A percentile compares a stretch with the other conserved stretches of the same genome.
Evolutionary conservation across 129 eudicot species (phyloP).

Genomic region (Chrysanthemum makinoi): DNA sequence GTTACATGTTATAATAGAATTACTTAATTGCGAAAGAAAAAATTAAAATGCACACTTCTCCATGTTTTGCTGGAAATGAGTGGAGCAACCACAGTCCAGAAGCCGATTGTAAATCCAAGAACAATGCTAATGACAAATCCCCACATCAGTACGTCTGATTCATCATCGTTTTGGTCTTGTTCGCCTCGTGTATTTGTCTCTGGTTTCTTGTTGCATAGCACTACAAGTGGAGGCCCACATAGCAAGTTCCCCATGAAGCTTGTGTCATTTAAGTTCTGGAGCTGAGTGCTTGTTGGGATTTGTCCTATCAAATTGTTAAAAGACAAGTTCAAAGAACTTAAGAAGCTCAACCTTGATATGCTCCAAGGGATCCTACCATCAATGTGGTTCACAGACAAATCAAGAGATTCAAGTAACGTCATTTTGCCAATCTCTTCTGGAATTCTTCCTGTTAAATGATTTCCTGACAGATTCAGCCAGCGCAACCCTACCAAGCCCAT

Average conservation of each 20-base stretch:
- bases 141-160: slow-evolving; percentile 12
- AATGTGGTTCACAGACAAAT: slow-evolving; percentile 33
- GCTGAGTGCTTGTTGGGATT: slow-evolving; percentile 30
- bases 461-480: slow-evolving; percentile 34
- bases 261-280: slow-evolving; percentile 16
- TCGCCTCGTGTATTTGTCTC: neutral
- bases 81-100: slow-evolving; percentile 29
- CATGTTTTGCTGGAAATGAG: slow-evolving; percentile 18
- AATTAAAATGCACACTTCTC: neutral
- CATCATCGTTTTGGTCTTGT: slow-evolving; percentile 2
- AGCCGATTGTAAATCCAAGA: slow-evolving; percentile 30
- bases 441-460: slow-evolving; percentile 31
- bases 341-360: slow-evolving; percentile 6
- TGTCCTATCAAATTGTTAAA: slow-evolving; percentile 30
- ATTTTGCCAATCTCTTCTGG: slow-evolving; percentile 40
- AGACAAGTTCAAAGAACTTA: slow-evolving; percentile 37
- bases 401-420: slow-evolving; percentile 39
- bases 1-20: too few relatives aligned
- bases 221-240: slow-evolving; percentile 23
- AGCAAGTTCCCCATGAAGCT: slow-evolving; percentile 19
- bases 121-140: slow-evolving; percentile 25
- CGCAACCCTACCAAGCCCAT: slow-evolving; percentile 22
- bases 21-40: too few relatives aligned
- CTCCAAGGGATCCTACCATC: slow-evolving; percentile 24
- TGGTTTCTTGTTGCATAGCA: neutral